Percentiles rank a stretch among this genome's conserved stretches.
Evolutionary conservation across 2,329 filamentous ascomycete species (phyloP).

Genomic region (Ophiostoma novo-ulmi): DNA sequence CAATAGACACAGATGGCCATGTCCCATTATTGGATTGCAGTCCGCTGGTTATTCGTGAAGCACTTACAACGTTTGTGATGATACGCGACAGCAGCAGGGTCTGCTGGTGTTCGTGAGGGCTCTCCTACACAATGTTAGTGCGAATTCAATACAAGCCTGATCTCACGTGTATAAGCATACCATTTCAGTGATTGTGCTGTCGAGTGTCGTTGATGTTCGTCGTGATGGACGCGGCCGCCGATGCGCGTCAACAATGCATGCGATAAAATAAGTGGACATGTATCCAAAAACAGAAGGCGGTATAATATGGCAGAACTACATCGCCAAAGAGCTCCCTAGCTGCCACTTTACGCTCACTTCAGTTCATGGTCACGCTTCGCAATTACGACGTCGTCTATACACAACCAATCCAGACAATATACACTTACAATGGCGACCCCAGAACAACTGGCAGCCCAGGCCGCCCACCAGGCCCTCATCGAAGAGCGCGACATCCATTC

Average conservation of each 20-base stretch:
- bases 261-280: neutral
- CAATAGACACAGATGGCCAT: neutral
- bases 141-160: neutral
- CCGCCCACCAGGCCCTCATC: constrained; percentile 79
- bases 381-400: neutral
- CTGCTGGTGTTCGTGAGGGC: constrained; percentile 93
- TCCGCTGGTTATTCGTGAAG: neutral
- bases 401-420: neutral
- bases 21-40: too few species aligned
- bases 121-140: constrained; percentile 56
- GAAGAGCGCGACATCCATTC: constrained; percentile 88
- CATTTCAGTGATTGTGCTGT: constrained; percentile 9
- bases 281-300: constrained; percentile 16
- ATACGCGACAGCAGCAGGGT: constrained; percentile 88
- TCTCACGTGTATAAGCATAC: neutral
- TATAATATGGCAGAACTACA: constrained; percentile 12
- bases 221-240: constrained; percentile 5
- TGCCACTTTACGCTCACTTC: neutral
- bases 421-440: constrained; percentile 34
- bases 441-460: constrained; percentile 71
- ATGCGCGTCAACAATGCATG: constrained; percentile 16
- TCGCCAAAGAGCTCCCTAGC: constrained; percentile 7
- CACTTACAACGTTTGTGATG: constrained; percentile 89
- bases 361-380: neutral
- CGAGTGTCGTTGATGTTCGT: neutral